phyloP scores from a whole-genome alignment of 169 alveolate genomes.

The Cryptosporidium sp. region DNA sequence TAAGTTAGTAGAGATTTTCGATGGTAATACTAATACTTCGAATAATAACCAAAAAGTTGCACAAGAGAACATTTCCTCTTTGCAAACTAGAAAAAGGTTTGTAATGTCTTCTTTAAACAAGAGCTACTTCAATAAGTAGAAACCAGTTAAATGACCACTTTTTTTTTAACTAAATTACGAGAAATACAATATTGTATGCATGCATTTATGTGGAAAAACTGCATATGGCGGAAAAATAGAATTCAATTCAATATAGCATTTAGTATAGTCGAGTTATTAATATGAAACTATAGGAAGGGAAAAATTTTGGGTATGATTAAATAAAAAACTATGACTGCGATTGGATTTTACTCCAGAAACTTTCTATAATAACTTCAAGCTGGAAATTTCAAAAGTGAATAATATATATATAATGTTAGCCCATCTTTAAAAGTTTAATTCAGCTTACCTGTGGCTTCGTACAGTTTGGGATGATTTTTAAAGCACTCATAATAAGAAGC shows the following conservation, averaged over 20 bases:
- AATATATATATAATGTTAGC: neutral
- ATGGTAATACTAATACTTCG: neutral
- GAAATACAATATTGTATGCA: neutral
- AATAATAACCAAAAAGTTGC: neutral
- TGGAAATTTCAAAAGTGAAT: neutral
- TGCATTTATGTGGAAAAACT: neutral
- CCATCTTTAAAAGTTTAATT: neutral
- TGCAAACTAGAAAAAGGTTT: conserved; percentile 20
- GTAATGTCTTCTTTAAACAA: conserved; percentile 46
- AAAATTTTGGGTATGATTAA: neutral
- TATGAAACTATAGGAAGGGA: neutral
- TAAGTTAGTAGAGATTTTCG: conserved; percentile 17
- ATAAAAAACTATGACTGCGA: neutral
- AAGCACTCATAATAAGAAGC: conserved; percentile 52
- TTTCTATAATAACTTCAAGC: conserved; percentile 48
- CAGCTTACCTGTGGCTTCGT: conserved; percentile 61
- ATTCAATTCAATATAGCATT: neutral
- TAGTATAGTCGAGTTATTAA: neutral
- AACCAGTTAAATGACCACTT: neutral
- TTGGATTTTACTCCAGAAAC: conserved; percentile 47
- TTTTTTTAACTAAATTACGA: neutral
- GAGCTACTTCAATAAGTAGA: conserved; percentile 9
- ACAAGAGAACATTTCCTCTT: neutral
- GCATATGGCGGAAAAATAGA: neutral
- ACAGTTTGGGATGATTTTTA: conserved; percentile 40